phyloP scores from a whole-genome alignment of 805 yeast species.

The Candida maesae region DNA sequence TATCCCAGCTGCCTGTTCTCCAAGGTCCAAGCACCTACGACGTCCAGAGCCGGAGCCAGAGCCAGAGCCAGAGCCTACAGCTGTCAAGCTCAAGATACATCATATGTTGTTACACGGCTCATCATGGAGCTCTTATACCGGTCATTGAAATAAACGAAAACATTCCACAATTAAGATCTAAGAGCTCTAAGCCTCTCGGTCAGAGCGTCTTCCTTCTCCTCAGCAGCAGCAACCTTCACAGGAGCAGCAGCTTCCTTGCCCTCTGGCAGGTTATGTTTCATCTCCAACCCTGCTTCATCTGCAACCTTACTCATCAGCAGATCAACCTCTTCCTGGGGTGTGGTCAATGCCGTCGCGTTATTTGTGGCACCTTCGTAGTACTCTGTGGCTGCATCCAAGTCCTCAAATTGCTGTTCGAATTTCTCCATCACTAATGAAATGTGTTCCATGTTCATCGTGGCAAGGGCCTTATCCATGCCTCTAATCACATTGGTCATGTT shows the following conservation, averaged over 20 bases:
- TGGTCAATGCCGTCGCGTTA: conserved; percentile 79
- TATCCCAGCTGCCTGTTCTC: no score
- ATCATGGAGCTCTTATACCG: no score
- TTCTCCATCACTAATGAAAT: conserved; percentile 96
- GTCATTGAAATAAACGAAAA: no score
- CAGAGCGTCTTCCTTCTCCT: conserved; percentile 79
- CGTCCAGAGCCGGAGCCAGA: no score
- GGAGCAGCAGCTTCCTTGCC: conserved; percentile 39
- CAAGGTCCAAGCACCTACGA: no score
- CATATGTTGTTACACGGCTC: no score
- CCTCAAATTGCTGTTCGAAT: conserved; percentile 94
- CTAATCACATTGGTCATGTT: conserved; percentile 90
- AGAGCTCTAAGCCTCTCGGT: conserved; percentile 88
- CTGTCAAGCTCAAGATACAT: no score
- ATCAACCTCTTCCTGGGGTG: conserved; percentile 96
- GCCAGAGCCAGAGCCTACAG: no score
- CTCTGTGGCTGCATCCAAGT: conserved; percentile 87
- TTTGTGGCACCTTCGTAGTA: conserved; percentile 90
- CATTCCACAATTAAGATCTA: conserved; percentile 44
- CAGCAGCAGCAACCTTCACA: conserved; percentile 55
- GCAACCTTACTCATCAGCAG: conserved; percentile 87
- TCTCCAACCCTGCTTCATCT: conserved; percentile 94
- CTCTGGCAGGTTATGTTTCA: conserved; percentile 70
- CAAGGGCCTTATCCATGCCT: conserved; percentile 96
- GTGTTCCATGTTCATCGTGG: conserved; percentile 90